A percentile compares a stretch with the other conserved stretches of the same genome.
These are phyloP conservation scores for Chloropicon primus DNA, from an alignment of 139 green algal genomes.

Conservation along the genomic window DNA sequence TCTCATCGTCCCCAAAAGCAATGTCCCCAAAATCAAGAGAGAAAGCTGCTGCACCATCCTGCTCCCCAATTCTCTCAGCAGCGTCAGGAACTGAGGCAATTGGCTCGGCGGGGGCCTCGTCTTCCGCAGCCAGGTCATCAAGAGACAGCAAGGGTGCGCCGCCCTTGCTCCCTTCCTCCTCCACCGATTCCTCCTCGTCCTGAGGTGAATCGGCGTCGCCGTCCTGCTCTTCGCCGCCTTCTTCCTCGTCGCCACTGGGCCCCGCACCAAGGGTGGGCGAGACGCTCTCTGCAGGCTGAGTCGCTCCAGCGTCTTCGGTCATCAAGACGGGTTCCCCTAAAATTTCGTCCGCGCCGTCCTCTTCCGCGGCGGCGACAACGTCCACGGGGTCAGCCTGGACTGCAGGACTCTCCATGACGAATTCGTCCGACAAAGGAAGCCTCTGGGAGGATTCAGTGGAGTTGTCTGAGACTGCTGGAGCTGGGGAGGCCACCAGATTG, in stretches of 20 bases:
- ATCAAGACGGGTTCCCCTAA: neutral
- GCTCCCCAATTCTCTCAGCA: neutral
- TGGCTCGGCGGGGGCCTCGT: neutral
- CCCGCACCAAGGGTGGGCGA: too few relatives aligned
- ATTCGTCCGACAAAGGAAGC: neutral
- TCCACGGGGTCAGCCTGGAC: too few relatives aligned
- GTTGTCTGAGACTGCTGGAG: neutral
- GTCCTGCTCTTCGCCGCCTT: too few relatives aligned
- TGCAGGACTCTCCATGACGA: too few relatives aligned
- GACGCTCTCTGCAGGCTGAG: too few relatives aligned
- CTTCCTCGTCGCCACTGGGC: too few relatives aligned
- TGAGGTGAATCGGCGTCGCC: too few relatives aligned
- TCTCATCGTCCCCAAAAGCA: neutral
- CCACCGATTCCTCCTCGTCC: too few relatives aligned
- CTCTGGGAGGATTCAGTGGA: neutral
- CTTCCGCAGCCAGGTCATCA: too few relatives aligned
- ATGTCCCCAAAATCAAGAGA: neutral
- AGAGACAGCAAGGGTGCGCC: too few relatives aligned
- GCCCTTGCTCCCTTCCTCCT: too few relatives aligned
- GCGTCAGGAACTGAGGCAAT: neutral
- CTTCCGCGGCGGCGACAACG: neutral
- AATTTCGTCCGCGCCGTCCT: neutral
- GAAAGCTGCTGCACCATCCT: neutral
- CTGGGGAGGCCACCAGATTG: neutral
- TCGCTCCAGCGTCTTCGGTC: neutral